Conservation (phyloP, 2,329 filamentous ascomycete species). For the Cladosporium oxysporum region DNA sequence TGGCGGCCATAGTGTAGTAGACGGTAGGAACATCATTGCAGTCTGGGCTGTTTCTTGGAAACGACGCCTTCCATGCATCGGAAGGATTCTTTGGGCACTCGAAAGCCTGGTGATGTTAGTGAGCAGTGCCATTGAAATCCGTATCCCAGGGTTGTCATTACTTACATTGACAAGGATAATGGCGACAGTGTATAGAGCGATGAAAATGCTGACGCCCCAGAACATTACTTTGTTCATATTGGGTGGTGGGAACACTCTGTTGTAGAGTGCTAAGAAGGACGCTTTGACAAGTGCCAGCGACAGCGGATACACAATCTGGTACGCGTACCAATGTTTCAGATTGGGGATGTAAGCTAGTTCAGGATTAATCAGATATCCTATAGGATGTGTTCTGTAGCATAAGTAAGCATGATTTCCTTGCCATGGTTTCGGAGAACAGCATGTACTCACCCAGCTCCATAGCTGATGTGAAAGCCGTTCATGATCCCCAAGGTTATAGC, state of each 20-base stretch:
- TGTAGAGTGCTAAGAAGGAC: constrained; percentile 31
- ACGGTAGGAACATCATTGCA: background rate
- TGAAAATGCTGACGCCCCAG: background rate
- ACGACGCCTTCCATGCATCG: constrained; percentile 6
- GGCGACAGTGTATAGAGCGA: constrained; percentile 2
- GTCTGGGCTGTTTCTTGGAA: background rate
- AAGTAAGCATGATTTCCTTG: background rate
- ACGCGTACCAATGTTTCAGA: constrained; percentile 32
- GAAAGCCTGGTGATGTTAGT: constrained; percentile 12
- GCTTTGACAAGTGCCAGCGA: constrained; percentile 31
- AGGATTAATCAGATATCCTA: background rate
- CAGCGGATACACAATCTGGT: constrained; percentile 32
- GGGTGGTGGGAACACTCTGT: constrained; percentile 14
- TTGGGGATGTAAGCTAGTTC: constrained; percentile 24
- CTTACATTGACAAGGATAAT: constrained; percentile 10
- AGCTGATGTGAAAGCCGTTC: constrained; percentile 17
- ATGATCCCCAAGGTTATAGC: constrained; percentile 4
- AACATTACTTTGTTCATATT: constrained; percentile 3
- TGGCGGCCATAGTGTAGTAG: constrained; percentile 1
- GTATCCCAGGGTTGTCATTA: background rate
- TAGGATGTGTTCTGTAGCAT: background rate
- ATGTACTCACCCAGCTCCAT: constrained; percentile 12
- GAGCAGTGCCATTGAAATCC: too few relatives aligned
- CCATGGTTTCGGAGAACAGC: background rate
- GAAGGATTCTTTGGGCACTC: constrained; percentile 10